Percentiles rank a stretch among this genome's conserved stretches.
These are phyloP conservation scores for Porodaedalea pini DNA, from an alignment of 1,284 basidiomycete species.

Conservation along the genomic window DNA sequence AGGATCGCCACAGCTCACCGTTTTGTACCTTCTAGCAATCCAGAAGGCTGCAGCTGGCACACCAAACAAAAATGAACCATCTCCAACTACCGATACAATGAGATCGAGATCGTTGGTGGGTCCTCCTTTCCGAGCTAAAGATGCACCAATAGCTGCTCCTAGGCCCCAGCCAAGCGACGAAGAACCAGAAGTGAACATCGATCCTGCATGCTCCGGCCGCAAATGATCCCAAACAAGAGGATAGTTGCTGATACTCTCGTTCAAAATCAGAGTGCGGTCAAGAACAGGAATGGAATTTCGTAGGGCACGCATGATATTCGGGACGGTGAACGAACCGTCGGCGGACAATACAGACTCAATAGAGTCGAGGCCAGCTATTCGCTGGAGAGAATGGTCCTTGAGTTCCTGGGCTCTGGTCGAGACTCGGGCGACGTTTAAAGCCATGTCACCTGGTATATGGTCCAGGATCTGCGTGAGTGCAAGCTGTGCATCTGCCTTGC, in stretches of 20 bases:
- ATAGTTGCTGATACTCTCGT: constrained; percentile 62
- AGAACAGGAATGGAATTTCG: constrained; percentile 37
- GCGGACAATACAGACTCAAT: constrained; percentile 26
- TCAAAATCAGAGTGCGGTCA: constrained; percentile 49
- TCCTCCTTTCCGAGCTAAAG: constrained; percentile 39
- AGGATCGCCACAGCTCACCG: constrained; percentile 38
- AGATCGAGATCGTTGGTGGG: constrained; percentile 40
- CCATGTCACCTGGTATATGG: constrained; percentile 23
- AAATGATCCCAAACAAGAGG: constrained; percentile 53
- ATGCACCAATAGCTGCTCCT: constrained; percentile 58
- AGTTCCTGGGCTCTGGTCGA: constrained; percentile 19
- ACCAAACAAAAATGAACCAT: constrained; percentile 65
- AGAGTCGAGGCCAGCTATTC: constrained; percentile 28
- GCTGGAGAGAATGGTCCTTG: constrained; percentile 26
- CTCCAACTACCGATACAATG: constrained; percentile 57
- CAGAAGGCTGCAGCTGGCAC: constrained; percentile 64
- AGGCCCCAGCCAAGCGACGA: constrained; percentile 64
- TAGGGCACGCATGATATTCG: constrained; percentile 49
- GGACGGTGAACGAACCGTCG: constrained; percentile 37
- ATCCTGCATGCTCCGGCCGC: constrained; percentile 48
- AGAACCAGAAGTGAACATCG: constrained; percentile 51
- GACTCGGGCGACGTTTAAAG: constrained; percentile 12
- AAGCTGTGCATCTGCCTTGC: constrained; percentile 50
- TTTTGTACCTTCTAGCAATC: constrained; percentile 65
- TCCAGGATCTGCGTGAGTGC: constrained; percentile 51